Base-by-base conservation (phyloP, 2,329 filamentous ascomycete species). In the Boeremia exigua region DNA sequence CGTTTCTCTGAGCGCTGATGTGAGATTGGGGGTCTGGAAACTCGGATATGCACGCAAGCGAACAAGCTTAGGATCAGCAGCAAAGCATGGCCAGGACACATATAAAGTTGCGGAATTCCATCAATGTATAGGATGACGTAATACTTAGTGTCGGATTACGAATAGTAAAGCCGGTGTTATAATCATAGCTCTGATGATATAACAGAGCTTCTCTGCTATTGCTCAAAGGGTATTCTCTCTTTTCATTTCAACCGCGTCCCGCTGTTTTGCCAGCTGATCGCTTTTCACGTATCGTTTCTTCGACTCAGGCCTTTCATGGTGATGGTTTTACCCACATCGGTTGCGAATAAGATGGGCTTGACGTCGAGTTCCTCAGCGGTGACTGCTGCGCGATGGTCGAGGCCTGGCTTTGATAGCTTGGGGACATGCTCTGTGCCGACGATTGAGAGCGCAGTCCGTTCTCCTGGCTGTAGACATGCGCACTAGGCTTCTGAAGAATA, bases 401-500 rank as follows among this genome's bases (percentile, higher is more conserved):
- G 12, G 44, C 46, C 29, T 49, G 45, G 12, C 48, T 58, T 12
- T 37, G 49, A 37, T 51, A 51, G 33, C 54, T 55, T 7, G 53
- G 53, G 8, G 53, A 42, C n/a, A 39, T 53, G 48, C 48, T 48
- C 15, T 52, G 54, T 34, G 28, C 34, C 14, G 48, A 48, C n/a
- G 38, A 14, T 29, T 52, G 43, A 32, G 37, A 34, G 34, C 27
- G 54, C 17, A 42, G 29, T 15, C 29, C 36, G 17, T 39, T 9
- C 32, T 57, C 39, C 5, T 50, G 30, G 27, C 49, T 29, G 34
- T 17, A 33, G 36, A 45, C 28, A 5, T 42, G 37, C 14, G 36
- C 17, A 19, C 8, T 15, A 29, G 49, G 36, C 45, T 54, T 58
- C 36, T 53, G 55, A 9, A 51, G 27, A 17, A 47, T 43, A 7